A percentile compares a stretch with the other conserved stretches of the same genome.
These are phyloP conservation scores for Pleurotus citrinopileatus DNA, from an alignment of 768 basidiomycete genomes.

Conservation along the genomic window DNA sequence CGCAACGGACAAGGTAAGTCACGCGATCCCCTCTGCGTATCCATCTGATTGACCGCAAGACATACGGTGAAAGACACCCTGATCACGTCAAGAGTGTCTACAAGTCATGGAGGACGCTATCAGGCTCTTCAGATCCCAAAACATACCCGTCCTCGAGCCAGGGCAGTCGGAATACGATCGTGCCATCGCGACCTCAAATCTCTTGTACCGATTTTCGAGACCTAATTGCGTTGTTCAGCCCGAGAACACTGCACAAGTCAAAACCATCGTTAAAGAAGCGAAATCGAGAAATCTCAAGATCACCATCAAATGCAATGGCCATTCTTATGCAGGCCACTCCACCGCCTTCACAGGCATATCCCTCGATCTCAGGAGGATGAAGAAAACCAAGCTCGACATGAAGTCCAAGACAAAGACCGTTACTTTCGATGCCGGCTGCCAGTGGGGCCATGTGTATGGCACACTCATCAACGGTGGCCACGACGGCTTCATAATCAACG, in stretches of 20 bases:
- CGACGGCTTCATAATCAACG: slow-evolving; percentile 14
- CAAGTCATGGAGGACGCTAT: too few relatives aligned
- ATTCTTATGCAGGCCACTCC: slow-evolving; percentile 16
- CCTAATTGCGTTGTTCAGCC: slow-evolving; percentile 15
- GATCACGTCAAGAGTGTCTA: too few relatives aligned
- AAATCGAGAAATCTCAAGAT: slow-evolving; percentile 9
- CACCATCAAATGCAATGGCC: slow-evolving; percentile 16
- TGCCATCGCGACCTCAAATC: slow-evolving; percentile 15
- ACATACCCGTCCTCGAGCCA: slow-evolving; percentile 11
- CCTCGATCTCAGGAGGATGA: slow-evolving; percentile 14
- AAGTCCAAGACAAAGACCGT: slow-evolving; percentile 8
- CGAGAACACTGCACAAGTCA: slow-evolving; percentile 11
- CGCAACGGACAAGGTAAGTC: too few relatives aligned
- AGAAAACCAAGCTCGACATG: slow-evolving; percentile 12
- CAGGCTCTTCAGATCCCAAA: slow-evolving; percentile 10
- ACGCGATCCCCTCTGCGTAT: too few relatives aligned
- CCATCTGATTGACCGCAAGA: too few relatives aligned
- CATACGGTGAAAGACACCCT: too few relatives aligned
- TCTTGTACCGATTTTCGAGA: slow-evolving; percentile 15
- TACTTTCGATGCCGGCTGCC: slow-evolving; percentile 14
- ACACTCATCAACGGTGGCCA: slow-evolving; percentile 15
- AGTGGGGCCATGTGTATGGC: slow-evolving; percentile 16
- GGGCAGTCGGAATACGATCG: slow-evolving; percentile 14
- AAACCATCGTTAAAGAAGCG: slow-evolving; percentile 11
- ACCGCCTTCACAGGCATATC: slow-evolving; percentile 15